A percentile compares a stretch with the other conserved stretches of the same genome.
Conservation (phyloP, 2,329 filamentous ascomycete genomes). For the Diaporthe batatas region DNA sequence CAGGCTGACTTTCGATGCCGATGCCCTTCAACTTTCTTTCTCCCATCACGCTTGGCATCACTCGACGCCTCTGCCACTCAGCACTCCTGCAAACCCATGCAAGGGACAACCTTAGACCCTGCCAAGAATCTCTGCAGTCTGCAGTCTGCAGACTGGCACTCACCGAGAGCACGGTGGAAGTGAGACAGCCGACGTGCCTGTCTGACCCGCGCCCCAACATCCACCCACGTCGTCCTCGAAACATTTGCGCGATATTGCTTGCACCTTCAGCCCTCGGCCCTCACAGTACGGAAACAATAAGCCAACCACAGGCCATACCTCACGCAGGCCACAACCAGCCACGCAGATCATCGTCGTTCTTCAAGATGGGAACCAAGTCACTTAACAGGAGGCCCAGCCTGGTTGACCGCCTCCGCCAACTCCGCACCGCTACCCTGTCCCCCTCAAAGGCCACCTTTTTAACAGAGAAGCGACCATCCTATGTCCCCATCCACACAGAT, state of each 20-base stretch:
- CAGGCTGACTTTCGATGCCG: neutral
- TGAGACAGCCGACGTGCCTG: conserved; percentile 6
- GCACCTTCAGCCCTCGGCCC: neutral
- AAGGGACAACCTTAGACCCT: conserved; percentile 5
- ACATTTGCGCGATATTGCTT: neutral
- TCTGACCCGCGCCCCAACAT: neutral
- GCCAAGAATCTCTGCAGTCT: neutral
- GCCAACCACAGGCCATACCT: neutral
- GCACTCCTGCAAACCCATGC: conserved; percentile 4
- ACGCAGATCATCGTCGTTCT: neutral
- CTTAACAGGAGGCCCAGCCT: conserved; percentile 34
- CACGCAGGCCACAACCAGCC: neutral
- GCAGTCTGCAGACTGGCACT: neutral
- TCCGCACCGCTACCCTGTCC: conserved; percentile 12
- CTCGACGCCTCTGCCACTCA: neutral
- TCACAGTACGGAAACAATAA: too few species aligned
- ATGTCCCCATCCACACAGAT: neutral
- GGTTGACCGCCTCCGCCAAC: conserved; percentile 40
- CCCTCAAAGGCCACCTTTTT: neutral
- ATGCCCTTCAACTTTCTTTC: neutral
- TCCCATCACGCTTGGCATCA: conserved; percentile 20
- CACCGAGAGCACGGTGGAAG: neutral
- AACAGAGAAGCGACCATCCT: conserved; percentile 8
- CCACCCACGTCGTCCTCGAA: neutral
- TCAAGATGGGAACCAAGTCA: neutral